Percentiles rank a stretch among this genome's conserved stretches.
Evolutionary conservation across 306 rosid species (phyloP).

Genomic region (Vigna hirtella): DNA sequence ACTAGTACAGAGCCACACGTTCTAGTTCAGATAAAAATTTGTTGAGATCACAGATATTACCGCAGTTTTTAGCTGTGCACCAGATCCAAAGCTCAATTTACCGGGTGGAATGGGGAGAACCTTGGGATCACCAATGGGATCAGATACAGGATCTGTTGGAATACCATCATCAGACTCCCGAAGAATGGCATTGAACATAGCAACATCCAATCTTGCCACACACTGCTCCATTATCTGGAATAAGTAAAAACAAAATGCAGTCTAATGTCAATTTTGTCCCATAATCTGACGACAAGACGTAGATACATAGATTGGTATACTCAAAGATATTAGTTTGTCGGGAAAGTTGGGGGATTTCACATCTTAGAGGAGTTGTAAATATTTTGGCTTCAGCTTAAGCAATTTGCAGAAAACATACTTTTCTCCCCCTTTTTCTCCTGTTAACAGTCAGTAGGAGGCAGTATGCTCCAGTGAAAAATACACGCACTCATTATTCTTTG

Average conservation of each 20-base stretch:
- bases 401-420: slow-evolving; percentile 32
- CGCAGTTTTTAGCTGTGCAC: slow-evolving; percentile 91
- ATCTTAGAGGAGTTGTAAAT: not conserved
- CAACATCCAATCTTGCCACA: slow-evolving; percentile 91
- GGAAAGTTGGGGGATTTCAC: not conserved
- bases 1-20: not conserved
- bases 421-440: not conserved
- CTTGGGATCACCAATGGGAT: slow-evolving; percentile 83
- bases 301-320: slow-evolving; percentile 4
- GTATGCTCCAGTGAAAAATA: slow-evolving; percentile 12
- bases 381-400: slow-evolving; percentile 14
- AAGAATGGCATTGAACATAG: slow-evolving; percentile 98
- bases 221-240: slow-evolving; percentile 96
- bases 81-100: slow-evolving; percentile 87
- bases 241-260: slow-evolving; percentile 27
- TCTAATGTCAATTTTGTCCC: slow-evolving; percentile 37
- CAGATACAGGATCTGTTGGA: slow-evolving; percentile 96
- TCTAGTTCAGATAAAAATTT: slow-evolving; percentile 7
- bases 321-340: slow-evolving; percentile 1
- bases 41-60: slow-evolving; percentile 53
- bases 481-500: slow-evolving; percentile 34
- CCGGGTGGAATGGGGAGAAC: slow-evolving; percentile 90
- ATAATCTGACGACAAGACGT: not conserved
- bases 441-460: slow-evolving; percentile 1
- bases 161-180: slow-evolving; percentile 90